Base-by-base conservation (phyloP, 805 yeast genomes). In the Monosporozyma yasuniensis region DNA sequence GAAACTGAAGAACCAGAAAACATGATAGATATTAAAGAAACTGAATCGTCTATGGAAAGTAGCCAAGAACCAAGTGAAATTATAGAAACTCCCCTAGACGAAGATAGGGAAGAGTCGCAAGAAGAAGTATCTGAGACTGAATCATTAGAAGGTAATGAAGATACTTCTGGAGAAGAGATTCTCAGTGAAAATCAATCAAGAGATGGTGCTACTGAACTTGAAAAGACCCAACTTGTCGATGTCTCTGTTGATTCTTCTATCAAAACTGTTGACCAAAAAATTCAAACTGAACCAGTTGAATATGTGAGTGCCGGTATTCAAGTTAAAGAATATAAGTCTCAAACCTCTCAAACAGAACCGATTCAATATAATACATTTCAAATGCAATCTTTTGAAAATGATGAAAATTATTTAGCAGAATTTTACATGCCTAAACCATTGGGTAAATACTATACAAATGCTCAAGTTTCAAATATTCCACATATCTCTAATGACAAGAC, bases 331-430 rank as follows among this genome's bases (percentile, higher is more conserved):
- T 11, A 23, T 9, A 11, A 16, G 7, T n/a, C 22, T 7, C 8
- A 42, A n/a, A 53, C 49, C 11, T 35, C 46, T 19, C 66, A 60
- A 44, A 63, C 67, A 3, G 58, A 54, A 4, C 48, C 54, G 7
- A 46, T 52, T 12, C 47, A 42, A 16, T 18, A 37, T 4, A 30
- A 50, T 21, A 56, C 56, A 35, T 51, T 56, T 25, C 16, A 52
- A 3, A 41, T 55, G 2, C 57, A 61, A 47, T 49, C 69, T 1
- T 69, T 71, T 54, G 69, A 65, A 35, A 49, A 60, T 39, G 73
- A 70, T 44, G 70, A 69, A 45, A 52, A 51, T 6, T 63, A 66
- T 46, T 47, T 61, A 11, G 71, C 64, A 10, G 56, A 58, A 21
- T 52, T 52, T 2, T 50, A 56, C 47, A 51, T 50, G 28, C 66